phyloP scores from a whole-genome alignment of 176 grass and related monocot species.

The Typha latifolia region DNA sequence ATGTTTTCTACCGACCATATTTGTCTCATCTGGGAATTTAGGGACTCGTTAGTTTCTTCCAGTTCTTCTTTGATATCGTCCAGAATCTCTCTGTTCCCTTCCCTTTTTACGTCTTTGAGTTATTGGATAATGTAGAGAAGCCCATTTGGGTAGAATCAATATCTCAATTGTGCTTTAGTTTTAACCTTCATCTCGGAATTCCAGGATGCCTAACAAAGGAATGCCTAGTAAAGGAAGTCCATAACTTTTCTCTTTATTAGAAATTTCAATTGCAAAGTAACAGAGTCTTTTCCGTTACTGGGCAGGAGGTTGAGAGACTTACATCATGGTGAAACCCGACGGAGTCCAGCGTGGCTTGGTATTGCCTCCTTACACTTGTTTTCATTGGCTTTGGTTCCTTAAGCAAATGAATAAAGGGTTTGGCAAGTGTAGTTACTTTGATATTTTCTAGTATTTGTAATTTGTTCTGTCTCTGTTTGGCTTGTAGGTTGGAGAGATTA shows the following conservation, averaged over 20 bases:
- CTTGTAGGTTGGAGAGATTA: slow-evolving; percentile 89
- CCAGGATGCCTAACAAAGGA: no score
- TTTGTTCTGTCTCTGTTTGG: not conserved
- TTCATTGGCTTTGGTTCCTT: not conserved
- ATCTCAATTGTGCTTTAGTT: no score
- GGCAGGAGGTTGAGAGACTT: slow-evolving; percentile 59
- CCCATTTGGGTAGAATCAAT: no score
- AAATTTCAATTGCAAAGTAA: not conserved
- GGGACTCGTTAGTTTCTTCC: no score
- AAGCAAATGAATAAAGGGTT: not conserved
- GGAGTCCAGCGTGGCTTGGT: slow-evolving; percentile 90
- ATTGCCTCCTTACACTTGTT: slow-evolving; percentile 5
- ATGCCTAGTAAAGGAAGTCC: not conserved
- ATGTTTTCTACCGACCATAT: no score
- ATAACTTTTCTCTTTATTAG: not conserved
- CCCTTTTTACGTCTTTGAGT: no score
- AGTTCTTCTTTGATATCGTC: no score
- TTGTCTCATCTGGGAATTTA: no score
- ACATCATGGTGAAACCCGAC: slow-evolving; percentile 98
- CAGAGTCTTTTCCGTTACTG: not conserved
- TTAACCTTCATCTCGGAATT: no score
- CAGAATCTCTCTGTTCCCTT: no score
- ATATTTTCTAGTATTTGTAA: not conserved
- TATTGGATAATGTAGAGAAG: no score
- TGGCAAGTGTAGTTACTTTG: not conserved